Conservation (phyloP, 768 basidiomycete species). For the Tulasnella sp. region DNA sequence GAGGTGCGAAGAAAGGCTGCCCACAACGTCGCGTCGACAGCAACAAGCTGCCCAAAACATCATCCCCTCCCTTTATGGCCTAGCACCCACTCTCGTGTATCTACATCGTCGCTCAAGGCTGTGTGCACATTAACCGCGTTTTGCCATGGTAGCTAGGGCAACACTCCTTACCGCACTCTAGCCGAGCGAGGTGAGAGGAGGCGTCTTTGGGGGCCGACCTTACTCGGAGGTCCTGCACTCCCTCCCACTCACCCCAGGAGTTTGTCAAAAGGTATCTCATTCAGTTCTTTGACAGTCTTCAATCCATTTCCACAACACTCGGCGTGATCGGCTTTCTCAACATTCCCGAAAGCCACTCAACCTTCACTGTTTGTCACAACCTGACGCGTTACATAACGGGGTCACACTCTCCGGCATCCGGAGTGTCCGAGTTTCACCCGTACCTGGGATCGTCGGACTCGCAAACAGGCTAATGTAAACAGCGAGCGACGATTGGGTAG, state of each 20-base stretch:
- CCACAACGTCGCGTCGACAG: conserved; percentile 9
- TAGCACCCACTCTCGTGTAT: background rate
- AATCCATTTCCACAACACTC: background rate
- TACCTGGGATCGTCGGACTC: too few relatives aligned
- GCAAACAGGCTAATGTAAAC: too few relatives aligned
- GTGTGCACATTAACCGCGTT: background rate
- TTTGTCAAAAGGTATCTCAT: background rate
- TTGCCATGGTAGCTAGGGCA: background rate
- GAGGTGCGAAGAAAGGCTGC: background rate
- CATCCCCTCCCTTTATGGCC: conserved; percentile 6
- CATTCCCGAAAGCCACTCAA: background rate
- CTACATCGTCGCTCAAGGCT: background rate
- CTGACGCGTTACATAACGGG: background rate
- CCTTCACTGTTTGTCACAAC: background rate
- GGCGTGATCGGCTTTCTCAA: background rate
- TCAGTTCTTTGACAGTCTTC: background rate
- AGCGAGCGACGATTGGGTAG: too few relatives aligned
- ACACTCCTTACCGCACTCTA: background rate
- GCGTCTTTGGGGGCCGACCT: background rate
- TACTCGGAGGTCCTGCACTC: too few relatives aligned
- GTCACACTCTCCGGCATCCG: background rate
- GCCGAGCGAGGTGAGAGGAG: background rate
- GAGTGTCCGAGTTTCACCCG: too few relatives aligned
- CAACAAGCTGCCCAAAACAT: conserved; percentile 7
- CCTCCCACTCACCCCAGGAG: background rate